Percentiles rank a stretch among this genome's conserved stretches.
Evolutionary conservation across 768 basidiomycete genomes (phyloP).

Genomic region (Lactarius deliciosus): DNA sequence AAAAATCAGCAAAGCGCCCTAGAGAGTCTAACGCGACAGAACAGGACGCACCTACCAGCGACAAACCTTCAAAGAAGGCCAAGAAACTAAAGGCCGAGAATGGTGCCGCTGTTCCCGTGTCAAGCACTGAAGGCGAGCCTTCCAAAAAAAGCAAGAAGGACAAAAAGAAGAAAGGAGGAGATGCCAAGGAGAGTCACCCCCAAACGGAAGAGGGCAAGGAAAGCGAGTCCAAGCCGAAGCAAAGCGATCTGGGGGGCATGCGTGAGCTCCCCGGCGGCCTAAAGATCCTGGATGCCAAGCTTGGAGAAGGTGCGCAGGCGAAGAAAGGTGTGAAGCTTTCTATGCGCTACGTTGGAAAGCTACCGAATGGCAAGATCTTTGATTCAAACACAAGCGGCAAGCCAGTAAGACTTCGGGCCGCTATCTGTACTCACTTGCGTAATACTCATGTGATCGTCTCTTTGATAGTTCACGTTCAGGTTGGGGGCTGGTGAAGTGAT

Average conservation of each 20-base stretch:
- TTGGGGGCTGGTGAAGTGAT: conserved; percentile 91
- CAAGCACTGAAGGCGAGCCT: conserved; percentile 31
- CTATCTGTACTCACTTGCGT: neutral
- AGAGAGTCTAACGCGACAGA: conserved; percentile 60
- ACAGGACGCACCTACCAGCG: conserved; percentile 38
- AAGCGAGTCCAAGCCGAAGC: conserved; percentile 33
- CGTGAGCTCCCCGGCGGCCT: conserved; percentile 66
- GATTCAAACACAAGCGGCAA: conserved; percentile 83
- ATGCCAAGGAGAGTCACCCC: conserved; percentile 21
- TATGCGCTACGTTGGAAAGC: conserved; percentile 94
- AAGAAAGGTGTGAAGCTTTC: conserved; percentile 81
- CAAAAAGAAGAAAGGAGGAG: conserved; percentile 39
- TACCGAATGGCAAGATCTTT: conserved; percentile 71
- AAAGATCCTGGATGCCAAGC: conserved; percentile 70
- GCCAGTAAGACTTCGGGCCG: conserved; percentile 55
- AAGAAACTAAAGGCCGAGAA: conserved; percentile 75
- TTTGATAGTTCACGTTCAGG: conserved; percentile 64
- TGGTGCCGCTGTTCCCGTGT: conserved; percentile 42
- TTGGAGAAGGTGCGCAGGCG: conserved; percentile 81
- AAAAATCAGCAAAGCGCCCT: conserved; percentile 59
- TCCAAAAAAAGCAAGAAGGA: conserved; percentile 40
- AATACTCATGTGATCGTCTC: conserved; percentile 19
- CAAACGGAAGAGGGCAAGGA: conserved; percentile 29
- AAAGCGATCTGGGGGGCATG: conserved; percentile 38
- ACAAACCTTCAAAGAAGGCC: conserved; percentile 51